Evolutionary conservation across 23 red algal genomes (phyloP).

Genomic region (Gracilariopsis chorda): DNA sequence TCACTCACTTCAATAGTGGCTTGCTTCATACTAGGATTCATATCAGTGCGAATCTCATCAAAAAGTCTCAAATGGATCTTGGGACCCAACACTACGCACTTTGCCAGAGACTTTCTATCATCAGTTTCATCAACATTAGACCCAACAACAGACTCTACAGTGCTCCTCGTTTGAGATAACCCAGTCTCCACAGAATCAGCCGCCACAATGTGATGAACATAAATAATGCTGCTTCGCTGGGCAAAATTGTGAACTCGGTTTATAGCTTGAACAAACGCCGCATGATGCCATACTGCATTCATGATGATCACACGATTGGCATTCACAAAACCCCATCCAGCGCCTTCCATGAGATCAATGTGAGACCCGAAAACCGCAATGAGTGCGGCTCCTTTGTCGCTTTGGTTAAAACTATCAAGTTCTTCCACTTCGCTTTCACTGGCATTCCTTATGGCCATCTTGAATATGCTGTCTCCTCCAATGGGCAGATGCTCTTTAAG

Average conservation of each 20-base stretch:
- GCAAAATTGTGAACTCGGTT: constrained; percentile 57
- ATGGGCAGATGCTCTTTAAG: neutral
- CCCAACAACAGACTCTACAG: neutral
- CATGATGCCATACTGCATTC: constrained; percentile 23
- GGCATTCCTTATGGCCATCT: neutral
- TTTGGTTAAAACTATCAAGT: constrained; percentile 32
- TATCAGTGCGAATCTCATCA: constrained; percentile 6
- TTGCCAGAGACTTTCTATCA: neutral
- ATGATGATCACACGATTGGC: constrained; percentile 27
- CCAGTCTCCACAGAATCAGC: neutral
- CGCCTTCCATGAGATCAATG: constrained; percentile 33
- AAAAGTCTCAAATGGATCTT: neutral
- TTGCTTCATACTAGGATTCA: neutral
- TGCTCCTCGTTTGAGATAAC: neutral
- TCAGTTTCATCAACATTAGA: neutral
- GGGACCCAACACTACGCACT: neutral
- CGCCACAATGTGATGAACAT: constrained; percentile 3
- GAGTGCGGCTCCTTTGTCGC: neutral
- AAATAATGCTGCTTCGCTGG: neutral
- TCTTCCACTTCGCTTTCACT: neutral
- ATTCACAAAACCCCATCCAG: constrained; percentile 50
- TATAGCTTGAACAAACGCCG: constrained; percentile 8
- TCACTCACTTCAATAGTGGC: neutral
- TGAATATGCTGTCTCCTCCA: neutral
- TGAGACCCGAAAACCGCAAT: constrained; percentile 29